phyloP scores from a whole-genome alignment of 1,284 basidiomycete species.

The Rhizopogon parksii region DNA sequence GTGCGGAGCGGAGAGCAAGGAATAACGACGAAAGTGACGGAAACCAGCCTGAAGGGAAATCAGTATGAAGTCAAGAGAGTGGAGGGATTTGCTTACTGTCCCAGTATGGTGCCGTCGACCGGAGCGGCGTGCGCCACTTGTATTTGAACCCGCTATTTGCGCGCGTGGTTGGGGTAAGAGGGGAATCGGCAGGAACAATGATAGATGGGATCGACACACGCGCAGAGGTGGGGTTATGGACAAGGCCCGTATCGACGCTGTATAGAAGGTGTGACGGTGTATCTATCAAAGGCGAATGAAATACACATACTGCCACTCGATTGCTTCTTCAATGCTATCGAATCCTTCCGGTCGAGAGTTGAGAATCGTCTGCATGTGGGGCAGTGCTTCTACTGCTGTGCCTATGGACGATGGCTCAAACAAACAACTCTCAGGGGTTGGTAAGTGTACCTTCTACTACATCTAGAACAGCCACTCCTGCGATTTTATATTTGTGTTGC shows the following conservation, averaged over 20 bases:
- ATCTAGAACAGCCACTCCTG: slow-evolving; percentile 86
- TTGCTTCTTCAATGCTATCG: slow-evolving; percentile 73
- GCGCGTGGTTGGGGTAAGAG: slow-evolving; percentile 26
- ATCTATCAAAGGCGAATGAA: not conserved
- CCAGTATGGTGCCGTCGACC: slow-evolving; percentile 88
- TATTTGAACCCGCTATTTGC: slow-evolving; percentile 29
- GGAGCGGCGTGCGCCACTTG: slow-evolving; percentile 81
- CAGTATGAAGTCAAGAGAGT: not conserved
- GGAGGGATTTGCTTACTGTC: slow-evolving; percentile 45
- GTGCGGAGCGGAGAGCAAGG: slow-evolving; percentile 68
- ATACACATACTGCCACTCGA: slow-evolving; percentile 88
- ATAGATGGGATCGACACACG: slow-evolving; percentile 80
- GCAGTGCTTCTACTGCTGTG: slow-evolving; percentile 88
- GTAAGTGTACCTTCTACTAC: slow-evolving; percentile 80
- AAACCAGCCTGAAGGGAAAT: slow-evolving; percentile 68
- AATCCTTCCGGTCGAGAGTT: slow-evolving; percentile 82
- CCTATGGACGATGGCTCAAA: slow-evolving; percentile 39
- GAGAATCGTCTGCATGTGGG: slow-evolving; percentile 87
- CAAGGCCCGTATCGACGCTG: slow-evolving; percentile 41
- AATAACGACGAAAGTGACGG: slow-evolving; percentile 74
- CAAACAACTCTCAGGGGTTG: not conserved
- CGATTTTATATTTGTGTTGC: slow-evolving; percentile 60
- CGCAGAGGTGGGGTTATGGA: slow-evolving; percentile 75
- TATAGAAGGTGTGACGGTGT: not conserved
- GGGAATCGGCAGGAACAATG: slow-evolving; percentile 46